Evolutionary conservation across 371 early-diverging fungal genomes (phyloP).

Genomic region (Apophysomyces ossiformis): DNA sequence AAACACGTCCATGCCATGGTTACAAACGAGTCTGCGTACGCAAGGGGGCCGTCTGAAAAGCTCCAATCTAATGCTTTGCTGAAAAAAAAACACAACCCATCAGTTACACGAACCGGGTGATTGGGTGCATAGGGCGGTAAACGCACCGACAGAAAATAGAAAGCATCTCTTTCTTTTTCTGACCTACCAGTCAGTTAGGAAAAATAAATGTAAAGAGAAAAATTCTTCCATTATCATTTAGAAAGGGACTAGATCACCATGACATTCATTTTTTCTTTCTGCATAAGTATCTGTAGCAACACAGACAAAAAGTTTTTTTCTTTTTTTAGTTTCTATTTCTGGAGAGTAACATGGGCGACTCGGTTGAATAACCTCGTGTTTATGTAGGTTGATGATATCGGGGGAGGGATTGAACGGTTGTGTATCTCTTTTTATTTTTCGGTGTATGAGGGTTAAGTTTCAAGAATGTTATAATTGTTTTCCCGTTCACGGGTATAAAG

Average conservation of each 20-base stretch:
- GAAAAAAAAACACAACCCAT: background rate
- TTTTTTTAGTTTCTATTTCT: too few species aligned
- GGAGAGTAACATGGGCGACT: too few species aligned
- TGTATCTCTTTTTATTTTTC: too few species aligned
- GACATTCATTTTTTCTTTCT: too few species aligned
- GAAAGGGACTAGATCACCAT: too few species aligned
- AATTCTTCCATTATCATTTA: background rate
- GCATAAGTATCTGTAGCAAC: too few species aligned
- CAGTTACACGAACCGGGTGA: slow-evolving; percentile 2
- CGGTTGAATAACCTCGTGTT: background rate
- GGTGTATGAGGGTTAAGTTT: too few species aligned
- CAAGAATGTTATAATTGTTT: background rate
- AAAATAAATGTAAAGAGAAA: background rate
- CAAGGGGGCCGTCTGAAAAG: too few species aligned
- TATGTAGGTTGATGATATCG: background rate
- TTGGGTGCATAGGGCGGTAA: background rate
- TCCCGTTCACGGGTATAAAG: background rate
- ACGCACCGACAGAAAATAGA: slow-evolving; percentile 2
- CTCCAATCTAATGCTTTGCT: background rate
- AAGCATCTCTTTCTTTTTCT: background rate
- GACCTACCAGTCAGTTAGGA: background rate
- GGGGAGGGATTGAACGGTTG: too few species aligned
- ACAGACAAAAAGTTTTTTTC: too few species aligned
- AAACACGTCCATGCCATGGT: background rate
- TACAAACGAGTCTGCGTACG: too few species aligned